These are phyloP conservation scores for Pseudogymnoascus sp. DNA, from an alignment of 2,329 filamentous ascomycete species.

Conservation along the genomic window DNA sequence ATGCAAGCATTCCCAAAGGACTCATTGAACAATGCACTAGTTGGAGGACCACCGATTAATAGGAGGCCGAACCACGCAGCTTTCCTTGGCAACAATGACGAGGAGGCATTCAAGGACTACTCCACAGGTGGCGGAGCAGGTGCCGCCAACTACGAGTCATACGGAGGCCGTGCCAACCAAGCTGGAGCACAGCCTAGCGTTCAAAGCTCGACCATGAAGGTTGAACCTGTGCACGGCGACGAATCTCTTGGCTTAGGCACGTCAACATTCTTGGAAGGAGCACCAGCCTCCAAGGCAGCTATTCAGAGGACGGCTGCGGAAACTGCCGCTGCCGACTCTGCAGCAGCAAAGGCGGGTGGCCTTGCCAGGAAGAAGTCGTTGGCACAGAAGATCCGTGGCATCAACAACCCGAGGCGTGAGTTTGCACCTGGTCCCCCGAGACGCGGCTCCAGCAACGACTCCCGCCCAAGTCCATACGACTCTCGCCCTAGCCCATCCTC, in stretches of 20 bases:
- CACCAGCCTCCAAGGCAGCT: slow-evolving; percentile 73
- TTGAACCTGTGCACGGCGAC: slow-evolving; percentile 72
- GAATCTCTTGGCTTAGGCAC: slow-evolving; percentile 80
- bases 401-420: slow-evolving; percentile 61
- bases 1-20: slow-evolving; percentile 95
- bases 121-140: slow-evolving; percentile 33
- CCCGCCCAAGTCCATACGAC: slow-evolving; percentile 39
- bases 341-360: slow-evolving; percentile 39
- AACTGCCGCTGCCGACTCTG: slow-evolving; percentile 55
- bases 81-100: slow-evolving; percentile 72
- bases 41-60: slow-evolving; percentile 79
- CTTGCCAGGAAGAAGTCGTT: slow-evolving; percentile 89
- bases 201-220: slow-evolving; percentile 60
- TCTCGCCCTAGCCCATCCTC: slow-evolving; percentile 32
- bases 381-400: slow-evolving; percentile 81
- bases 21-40: slow-evolving; percentile 85
- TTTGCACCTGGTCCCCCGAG: slow-evolving; percentile 38
- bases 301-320: slow-evolving; percentile 59
- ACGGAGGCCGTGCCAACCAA: slow-evolving; percentile 32
- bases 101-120: slow-evolving; percentile 84
- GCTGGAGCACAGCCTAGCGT: slow-evolving; percentile 31
- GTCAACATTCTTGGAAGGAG: slow-evolving; percentile 90
- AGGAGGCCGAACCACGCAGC: slow-evolving; percentile 71
- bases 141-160: slow-evolving; percentile 34
- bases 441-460: slow-evolving; percentile 50